Evolutionary conservation across 75 land plant genomes (phyloP).

Genomic region (Picea sitchensis): DNA sequence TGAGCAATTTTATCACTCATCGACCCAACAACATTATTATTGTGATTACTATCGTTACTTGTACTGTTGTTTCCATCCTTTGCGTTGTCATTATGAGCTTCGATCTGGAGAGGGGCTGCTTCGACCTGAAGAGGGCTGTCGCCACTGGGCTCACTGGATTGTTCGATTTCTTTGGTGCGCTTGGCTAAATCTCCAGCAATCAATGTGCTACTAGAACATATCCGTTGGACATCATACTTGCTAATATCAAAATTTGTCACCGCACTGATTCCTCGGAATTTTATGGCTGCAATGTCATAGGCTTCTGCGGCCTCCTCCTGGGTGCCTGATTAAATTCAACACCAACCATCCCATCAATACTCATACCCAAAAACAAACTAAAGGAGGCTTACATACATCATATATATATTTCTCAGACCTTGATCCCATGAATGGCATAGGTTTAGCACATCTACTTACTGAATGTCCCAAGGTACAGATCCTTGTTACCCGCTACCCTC

Average conservation of each 20-base stretch:
- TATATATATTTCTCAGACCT: too few species aligned
- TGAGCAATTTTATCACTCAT: not conserved
- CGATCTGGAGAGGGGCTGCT: not conserved
- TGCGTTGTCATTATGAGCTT: not conserved
- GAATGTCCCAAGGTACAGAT: slow-evolving; percentile 91
- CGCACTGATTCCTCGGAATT: slow-evolving; percentile 84
- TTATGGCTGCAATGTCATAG: slow-evolving; percentile 92
- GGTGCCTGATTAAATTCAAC: slow-evolving; percentile 48
- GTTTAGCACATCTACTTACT: slow-evolving; percentile 35
- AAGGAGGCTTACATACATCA: too few species aligned
- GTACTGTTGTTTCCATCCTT: not conserved
- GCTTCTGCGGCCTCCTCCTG: slow-evolving; percentile 99
- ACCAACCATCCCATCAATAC: too few species aligned
- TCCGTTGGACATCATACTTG: slow-evolving; percentile 7
- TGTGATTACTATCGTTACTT: not conserved
- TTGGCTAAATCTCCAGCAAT: slow-evolving; percentile 39
- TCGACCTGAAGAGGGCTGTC: slow-evolving; percentile 6
- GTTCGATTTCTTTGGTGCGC: slow-evolving; percentile 15
- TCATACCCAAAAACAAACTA: too few species aligned
- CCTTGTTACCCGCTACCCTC: slow-evolving; percentile 91
- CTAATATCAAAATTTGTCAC: slow-evolving; percentile 64
- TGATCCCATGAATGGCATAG: too few species aligned
- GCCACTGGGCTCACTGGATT: not conserved
- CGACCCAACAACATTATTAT: not conserved
- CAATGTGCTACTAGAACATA: slow-evolving; percentile 47